Evolutionary conservation across 2,329 filamentous ascomycete species (phyloP), one percentile per base, ranked within the genome.

Genomic region (Zasmidium cellare): DNA sequence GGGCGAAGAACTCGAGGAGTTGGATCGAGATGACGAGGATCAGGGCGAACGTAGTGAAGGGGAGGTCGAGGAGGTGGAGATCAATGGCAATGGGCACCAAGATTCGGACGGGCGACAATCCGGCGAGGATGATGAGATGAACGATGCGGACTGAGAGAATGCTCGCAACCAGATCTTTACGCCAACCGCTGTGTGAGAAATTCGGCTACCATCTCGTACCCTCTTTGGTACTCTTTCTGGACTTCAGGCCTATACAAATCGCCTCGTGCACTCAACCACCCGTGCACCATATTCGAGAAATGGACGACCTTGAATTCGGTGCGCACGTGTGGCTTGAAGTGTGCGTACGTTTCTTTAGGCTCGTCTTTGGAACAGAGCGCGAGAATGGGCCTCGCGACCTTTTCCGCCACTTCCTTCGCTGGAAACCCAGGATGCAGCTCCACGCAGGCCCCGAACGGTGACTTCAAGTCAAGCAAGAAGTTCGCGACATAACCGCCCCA

Each of bases 1-100:
- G 59, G 91, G 89, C 1, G 91, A 92, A 65, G 79, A 81, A 66
- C 80, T 93, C 55, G 90, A 93, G 65, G 87, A 87, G 62, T 71
- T 91, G 64, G 74, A 91, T 49, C 84, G 85, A 53, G 84, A 86
- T 44, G 83, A 83, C 2, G 82, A 84, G 0, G 67, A 65, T n/a
- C n/a, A n/a, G 9, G 81, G 79, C 2, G 77, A 75, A 9, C 50
- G 38, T 19, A 62, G 61, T 45, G 61, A 64, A 9, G 68, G 64
- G 11, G 69, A 68, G 44, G 64, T 67, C 16, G 58, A 61, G 31
- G 60, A 63, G 46, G 58, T 59, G 6, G 53, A 62, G 23, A 35
- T 56, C n/a, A 65, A 67, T 61, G 65, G 64, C 1, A 51, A 67
- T 45, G 57, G 62, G 12, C 24, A 48, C 11, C 22, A 23, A n/a